These are phyloP conservation scores for Trifolium pratense DNA, from an alignment of 306 rosid genomes.

Conservation along the genomic window DNA sequence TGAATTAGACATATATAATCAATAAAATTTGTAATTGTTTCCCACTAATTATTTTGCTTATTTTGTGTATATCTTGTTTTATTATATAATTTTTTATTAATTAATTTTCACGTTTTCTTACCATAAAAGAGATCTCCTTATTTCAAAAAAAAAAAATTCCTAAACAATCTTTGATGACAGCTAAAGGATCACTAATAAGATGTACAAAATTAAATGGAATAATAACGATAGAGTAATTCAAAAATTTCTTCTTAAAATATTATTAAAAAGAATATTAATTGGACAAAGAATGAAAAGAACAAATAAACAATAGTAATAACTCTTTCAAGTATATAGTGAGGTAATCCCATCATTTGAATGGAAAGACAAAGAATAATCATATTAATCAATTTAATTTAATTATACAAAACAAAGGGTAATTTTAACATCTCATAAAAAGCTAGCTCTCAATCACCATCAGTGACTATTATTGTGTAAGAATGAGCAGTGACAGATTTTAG, in stretches of 20 bases:
- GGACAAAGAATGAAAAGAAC: conserved; percentile 27
- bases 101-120: neutral
- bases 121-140: neutral
- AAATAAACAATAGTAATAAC: conserved; percentile 39
- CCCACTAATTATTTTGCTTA: conserved; percentile 27
- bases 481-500: conserved; percentile 49
- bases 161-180: conserved; percentile 35
- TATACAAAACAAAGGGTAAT: conserved; percentile 34
- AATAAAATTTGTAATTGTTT: conserved; percentile 6
- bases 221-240: conserved; percentile 27
- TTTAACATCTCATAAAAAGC: conserved; percentile 40
- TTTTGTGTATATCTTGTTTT: neutral
- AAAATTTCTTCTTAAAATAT: conserved; percentile 15
- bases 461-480: conserved; percentile 57
- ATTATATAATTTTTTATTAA: neutral
- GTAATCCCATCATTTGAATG: conserved; percentile 50
- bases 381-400: conserved; percentile 28
- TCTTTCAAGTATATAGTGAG: conserved; percentile 44
- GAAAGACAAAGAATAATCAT: conserved; percentile 44
- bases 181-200: conserved; percentile 20
- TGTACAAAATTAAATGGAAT: conserved; percentile 20
- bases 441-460: conserved; percentile 57
- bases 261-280: neutral
- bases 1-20: conserved; percentile 36
- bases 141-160: neutral